Percentiles rank a stretch among this genome's conserved stretches.
Evolutionary conservation across 2,329 filamentous ascomycete species (phyloP).

Genomic region (Aspergillus sp.): DNA sequence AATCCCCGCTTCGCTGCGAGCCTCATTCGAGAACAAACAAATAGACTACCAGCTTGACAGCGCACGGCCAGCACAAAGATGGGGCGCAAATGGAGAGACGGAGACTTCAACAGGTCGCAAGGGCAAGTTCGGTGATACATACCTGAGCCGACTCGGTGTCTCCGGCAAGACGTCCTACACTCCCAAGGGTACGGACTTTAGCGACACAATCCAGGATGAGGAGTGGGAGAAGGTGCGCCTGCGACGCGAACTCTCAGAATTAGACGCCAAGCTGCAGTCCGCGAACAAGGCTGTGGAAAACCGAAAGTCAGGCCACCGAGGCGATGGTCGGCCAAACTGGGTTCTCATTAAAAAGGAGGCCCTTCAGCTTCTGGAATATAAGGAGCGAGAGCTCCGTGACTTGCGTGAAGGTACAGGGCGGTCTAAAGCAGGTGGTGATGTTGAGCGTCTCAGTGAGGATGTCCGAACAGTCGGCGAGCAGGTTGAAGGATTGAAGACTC

Average conservation of each 20-base stretch:
- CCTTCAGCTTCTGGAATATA: conserved; percentile 93
- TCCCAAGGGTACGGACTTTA: conserved; percentile 86
- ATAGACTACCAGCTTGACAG: conserved; percentile 95
- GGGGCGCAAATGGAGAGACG: conserved; percentile 77
- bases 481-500: conserved; percentile 82
- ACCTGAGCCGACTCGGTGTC: conserved; percentile 82
- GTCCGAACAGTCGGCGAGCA: conserved; percentile 90
- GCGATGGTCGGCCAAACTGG: conserved; percentile 75
- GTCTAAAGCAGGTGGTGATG: conserved; percentile 64
- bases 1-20: conserved; percentile 84
- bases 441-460: conserved; percentile 81
- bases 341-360: conserved; percentile 91
- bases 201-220: conserved; percentile 74
- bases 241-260: conserved; percentile 85
- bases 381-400: conserved; percentile 72
- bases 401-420: conserved; percentile 61
- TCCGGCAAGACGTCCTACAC: conserved; percentile 75
- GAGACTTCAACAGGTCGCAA: conserved; percentile 83
- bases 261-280: conserved; percentile 82
- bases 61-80: conserved; percentile 68
- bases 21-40: conserved; percentile 91
- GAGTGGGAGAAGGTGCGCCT: conserved; percentile 98
- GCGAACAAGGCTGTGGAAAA: conserved; percentile 73
- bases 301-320: conserved; percentile 53
- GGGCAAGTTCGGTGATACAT: conserved; percentile 96